Evolutionary conservation across 768 basidiomycete species (phyloP).

Genomic region (Wakefieldia striispora): DNA sequence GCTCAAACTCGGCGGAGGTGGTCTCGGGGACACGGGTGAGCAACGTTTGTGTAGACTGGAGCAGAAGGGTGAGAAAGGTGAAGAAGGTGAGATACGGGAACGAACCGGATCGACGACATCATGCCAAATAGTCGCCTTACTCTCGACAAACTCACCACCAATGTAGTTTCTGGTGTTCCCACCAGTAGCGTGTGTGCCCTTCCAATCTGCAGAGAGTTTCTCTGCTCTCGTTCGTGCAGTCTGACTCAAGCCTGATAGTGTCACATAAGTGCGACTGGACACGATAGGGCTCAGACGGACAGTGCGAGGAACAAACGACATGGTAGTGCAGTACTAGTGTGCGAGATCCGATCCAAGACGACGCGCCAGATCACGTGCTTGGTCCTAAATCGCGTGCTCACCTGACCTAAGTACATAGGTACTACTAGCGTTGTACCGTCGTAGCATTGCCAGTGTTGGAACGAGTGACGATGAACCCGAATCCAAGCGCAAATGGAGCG

Average conservation of each 20-base stretch:
- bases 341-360: slow-evolving; percentile 4
- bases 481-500: slow-evolving; percentile 13
- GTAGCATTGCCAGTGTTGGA: no score
- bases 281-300: slow-evolving; percentile 13
- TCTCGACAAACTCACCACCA: slow-evolving; percentile 85
- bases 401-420: no score
- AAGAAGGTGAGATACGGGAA: slow-evolving; percentile 6
- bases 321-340: slow-evolving; percentile 8
- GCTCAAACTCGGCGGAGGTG: slow-evolving; percentile 73
- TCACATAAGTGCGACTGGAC: slow-evolving; percentile 40
- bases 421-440: no score
- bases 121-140: slow-evolving; percentile 74
- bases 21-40: slow-evolving; percentile 91
- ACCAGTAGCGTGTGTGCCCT: slow-evolving; percentile 84
- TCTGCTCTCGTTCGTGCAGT: slow-evolving; percentile 63
- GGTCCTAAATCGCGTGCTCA: no score
- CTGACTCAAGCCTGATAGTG: slow-evolving; percentile 50
- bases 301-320: slow-evolving; percentile 21
- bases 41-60: slow-evolving; percentile 84
- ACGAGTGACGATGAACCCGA: slow-evolving; percentile 21
- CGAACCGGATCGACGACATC: slow-evolving; percentile 88
- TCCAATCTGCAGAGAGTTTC: slow-evolving; percentile 72
- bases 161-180: slow-evolving; percentile 90
- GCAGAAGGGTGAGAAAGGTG: background rate
- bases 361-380: slow-evolving; percentile 15